Base-by-base conservation (phyloP, 2,329 filamentous ascomycete species). In the Cercospora zeina region DNA sequence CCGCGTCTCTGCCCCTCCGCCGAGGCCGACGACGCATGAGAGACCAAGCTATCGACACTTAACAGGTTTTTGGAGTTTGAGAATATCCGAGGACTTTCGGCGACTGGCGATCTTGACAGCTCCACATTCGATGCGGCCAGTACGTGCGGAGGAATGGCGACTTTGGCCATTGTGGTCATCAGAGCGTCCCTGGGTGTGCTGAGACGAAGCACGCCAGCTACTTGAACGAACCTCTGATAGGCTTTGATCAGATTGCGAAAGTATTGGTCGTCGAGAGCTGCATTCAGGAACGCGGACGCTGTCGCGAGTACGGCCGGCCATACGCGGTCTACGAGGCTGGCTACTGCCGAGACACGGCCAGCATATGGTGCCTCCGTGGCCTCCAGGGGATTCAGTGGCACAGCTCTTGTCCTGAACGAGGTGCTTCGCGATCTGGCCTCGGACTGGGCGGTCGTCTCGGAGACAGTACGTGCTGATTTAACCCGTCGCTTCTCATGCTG, bases 291-390 rank as follows among this genome's bases (percentile, higher is more conserved):
- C 0, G 93, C 97, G 0, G 95, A 99, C 70, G 92, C 97, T 1
- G 92, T 95, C 1, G 95, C 93, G 54, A 99, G 84, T 39, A 97
- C 88, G 11, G 95, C 95, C 51, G 95, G 95, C 95, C 95, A 99
- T 74, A 93, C 97, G 68, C 90, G 85, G 3, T 96, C 91, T 24
- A 99, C 89, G 59, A 99, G 89, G 9, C 84, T 84, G 11, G 91
- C 91, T 69, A 91, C 93, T 1, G 87, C 86, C 70, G 87, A 85
- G 61, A 97, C 86, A 54, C 91, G 89, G 1, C 81, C 74, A 57
- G 87, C 83, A 8, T 91, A 81, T 0, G 89, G 84, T 71, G 96
- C 90, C 39, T 89, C 86, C 64, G 88, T 85, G 7, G 96, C 76
- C 1, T 83, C 82, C 2, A 99, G 79, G 1, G 95, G 95, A 73